phyloP scores from a whole-genome alignment of 1,284 basidiomycete genomes.

The Grifola frondosa region DNA sequence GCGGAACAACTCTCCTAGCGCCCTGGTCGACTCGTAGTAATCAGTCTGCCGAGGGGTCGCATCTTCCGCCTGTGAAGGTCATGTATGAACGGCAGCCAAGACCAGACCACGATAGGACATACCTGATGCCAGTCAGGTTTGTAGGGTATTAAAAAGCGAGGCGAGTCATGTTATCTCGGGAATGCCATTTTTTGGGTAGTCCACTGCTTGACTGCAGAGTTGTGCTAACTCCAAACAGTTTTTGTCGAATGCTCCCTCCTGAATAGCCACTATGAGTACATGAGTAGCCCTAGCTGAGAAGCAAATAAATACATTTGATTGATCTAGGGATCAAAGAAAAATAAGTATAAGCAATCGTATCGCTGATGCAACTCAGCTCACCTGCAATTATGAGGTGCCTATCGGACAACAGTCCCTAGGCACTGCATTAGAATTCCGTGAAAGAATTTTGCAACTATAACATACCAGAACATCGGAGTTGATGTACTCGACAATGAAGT shows the following conservation, averaged over 20 bases:
- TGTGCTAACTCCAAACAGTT: slow-evolving; percentile 64
- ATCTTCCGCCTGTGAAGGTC: slow-evolving; percentile 53
- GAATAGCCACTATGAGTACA: not conserved
- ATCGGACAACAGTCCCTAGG: slow-evolving; percentile 64
- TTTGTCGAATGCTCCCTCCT: slow-evolving; percentile 67
- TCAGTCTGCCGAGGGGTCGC: slow-evolving; percentile 54
- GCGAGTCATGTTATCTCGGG: slow-evolving; percentile 49
- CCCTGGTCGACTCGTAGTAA: slow-evolving; percentile 68
- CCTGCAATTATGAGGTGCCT: slow-evolving; percentile 75
- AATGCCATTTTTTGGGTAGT: slow-evolving; percentile 72
- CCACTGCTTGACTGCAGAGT: slow-evolving; percentile 69
- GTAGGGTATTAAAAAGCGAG: slow-evolving; percentile 54
- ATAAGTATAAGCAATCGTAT: not conserved
- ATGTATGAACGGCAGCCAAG: too few species aligned
- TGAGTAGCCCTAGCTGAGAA: too few species aligned
- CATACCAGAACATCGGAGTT: slow-evolving; percentile 71
- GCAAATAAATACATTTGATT: slow-evolving; percentile 52
- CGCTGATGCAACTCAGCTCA: slow-evolving; percentile 28
- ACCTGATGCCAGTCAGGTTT: slow-evolving; percentile 73
- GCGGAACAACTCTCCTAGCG: slow-evolving; percentile 68
- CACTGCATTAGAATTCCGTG: not conserved
- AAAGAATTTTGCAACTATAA: not conserved
- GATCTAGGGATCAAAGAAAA: slow-evolving; percentile 42
- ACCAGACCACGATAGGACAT: not conserved
- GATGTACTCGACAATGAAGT: slow-evolving; percentile 84